Evolutionary conservation across 2,329 filamentous ascomycete species (phyloP).

Genomic region (Rutstroemia sp.): DNA sequence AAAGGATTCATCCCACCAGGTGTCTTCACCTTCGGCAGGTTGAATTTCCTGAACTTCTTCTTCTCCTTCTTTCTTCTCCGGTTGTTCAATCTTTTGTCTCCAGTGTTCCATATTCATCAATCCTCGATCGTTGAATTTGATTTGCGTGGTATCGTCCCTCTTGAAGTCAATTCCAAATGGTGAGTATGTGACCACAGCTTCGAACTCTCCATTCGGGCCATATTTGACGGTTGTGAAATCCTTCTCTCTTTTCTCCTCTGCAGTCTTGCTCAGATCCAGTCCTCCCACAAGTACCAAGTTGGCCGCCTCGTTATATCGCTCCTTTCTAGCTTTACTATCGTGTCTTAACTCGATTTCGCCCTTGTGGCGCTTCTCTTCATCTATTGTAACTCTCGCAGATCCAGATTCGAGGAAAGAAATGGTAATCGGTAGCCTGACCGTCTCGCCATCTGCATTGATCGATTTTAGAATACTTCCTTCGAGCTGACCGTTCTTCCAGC

Average conservation of each 20-base stretch:
- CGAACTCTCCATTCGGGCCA: constrained; percentile 66
- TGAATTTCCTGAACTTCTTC: constrained; percentile 32
- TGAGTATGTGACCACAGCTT: constrained; percentile 74
- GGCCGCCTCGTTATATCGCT: constrained; percentile 88
- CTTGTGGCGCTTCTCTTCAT: constrained; percentile 85
- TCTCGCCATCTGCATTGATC: constrained; percentile 55
- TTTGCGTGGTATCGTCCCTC: constrained; percentile 70
- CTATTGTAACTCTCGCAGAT: constrained; percentile 76
- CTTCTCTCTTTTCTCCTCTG: constrained; percentile 60
- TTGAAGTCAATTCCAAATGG: constrained; percentile 85
- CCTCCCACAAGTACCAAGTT: constrained; percentile 83
- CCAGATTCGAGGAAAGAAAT: constrained; percentile 88
- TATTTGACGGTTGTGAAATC: constrained; percentile 70
- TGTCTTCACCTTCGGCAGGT: constrained; percentile 67
- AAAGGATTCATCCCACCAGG: constrained; percentile 97
- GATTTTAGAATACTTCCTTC: constrained; percentile 78
- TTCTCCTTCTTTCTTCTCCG: constrained; percentile 29
- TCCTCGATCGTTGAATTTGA: constrained; percentile 86
- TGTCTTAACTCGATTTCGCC: constrained; percentile 84
- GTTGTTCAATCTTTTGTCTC: constrained; percentile 71
- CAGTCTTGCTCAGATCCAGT: constrained; percentile 62
- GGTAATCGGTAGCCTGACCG: constrained; percentile 72
- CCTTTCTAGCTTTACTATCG: constrained; percentile 76
- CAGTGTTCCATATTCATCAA: constrained; percentile 93
- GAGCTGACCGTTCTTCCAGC: constrained; percentile 73